Evolutionary conservation across 2,329 filamentous ascomycete genomes (phyloP).

Genomic region (Talaromyces sp.): DNA sequence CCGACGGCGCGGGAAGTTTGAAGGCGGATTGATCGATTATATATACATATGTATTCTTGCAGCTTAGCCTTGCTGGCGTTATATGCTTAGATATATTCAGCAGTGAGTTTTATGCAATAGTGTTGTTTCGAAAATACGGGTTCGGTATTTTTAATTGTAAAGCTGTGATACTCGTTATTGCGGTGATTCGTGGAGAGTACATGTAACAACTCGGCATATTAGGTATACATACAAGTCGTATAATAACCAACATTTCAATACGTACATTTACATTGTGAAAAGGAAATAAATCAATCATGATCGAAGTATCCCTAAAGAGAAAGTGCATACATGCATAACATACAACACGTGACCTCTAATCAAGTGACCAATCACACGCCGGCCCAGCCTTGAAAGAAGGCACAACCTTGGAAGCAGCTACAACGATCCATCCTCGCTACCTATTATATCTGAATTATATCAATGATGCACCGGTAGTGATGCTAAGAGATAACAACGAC

Average conservation of each 20-base stretch:
- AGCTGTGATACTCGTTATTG: too few relatives aligned
- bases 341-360: background rate
- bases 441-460: background rate
- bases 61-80: background rate
- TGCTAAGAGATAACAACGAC: background rate
- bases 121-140: background rate
- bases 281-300: background rate
- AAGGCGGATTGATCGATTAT: background rate
- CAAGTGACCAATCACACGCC: slow-evolving; percentile 1
- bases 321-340: background rate
- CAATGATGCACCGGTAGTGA: background rate
- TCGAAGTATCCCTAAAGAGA: background rate
- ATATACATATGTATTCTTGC: background rate
- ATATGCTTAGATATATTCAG: background rate
- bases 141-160: background rate
- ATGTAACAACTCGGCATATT: background rate
- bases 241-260: too few relatives aligned
- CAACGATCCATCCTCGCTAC: background rate
- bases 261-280: background rate
- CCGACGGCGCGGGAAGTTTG: slow-evolving; percentile 39
- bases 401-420: background rate
- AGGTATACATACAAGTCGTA: background rate
- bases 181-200: background rate
- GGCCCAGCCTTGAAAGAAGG: background rate
- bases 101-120: background rate